phyloP scores from a whole-genome alignment of 2,329 filamentous ascomycete genomes.

The Aspergillus ibericus region DNA sequence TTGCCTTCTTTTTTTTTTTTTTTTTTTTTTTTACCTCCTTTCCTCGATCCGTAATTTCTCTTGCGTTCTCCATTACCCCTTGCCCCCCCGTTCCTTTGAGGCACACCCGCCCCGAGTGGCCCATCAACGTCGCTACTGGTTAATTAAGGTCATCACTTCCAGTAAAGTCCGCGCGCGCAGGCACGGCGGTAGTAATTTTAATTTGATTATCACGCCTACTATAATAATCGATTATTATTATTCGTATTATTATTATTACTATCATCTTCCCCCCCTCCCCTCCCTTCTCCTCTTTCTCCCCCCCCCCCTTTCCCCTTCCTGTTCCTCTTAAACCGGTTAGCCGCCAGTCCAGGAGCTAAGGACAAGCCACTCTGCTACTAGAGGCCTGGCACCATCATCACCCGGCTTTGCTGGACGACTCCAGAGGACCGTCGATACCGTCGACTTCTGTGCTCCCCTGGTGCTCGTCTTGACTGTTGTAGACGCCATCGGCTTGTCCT shows the following conservation, averaged over 20 bases:
- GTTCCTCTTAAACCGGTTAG: conserved; percentile 10
- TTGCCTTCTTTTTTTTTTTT: conserved; percentile 5
- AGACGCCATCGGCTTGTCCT: background rate
- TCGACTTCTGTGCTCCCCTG: background rate
- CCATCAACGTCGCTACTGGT: background rate
- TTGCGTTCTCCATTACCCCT: conserved; percentile 5
- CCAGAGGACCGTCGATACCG: background rate
- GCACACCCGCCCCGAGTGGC: background rate
- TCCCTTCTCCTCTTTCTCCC: background rate
- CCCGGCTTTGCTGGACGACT: background rate
- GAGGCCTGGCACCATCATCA: conserved; percentile 2
- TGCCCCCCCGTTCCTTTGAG: background rate
- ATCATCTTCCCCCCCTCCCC: background rate
- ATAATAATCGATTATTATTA: background rate
- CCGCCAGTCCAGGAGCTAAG: conserved; percentile 12
- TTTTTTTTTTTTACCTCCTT: background rate
- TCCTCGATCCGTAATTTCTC: background rate
- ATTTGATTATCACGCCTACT: background rate
- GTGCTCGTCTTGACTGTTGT: background rate
- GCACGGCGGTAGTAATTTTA: conserved; percentile 2
- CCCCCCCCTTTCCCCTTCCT: conserved; percentile 1
- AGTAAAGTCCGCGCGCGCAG: background rate
- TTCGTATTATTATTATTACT: background rate
- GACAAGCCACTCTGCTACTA: conserved; percentile 2
- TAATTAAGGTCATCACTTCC: background rate